These are phyloP conservation scores for Cryptococcus sp. DNA, from an alignment of 1,284 basidiomycete species.

Conservation along the genomic window DNA sequence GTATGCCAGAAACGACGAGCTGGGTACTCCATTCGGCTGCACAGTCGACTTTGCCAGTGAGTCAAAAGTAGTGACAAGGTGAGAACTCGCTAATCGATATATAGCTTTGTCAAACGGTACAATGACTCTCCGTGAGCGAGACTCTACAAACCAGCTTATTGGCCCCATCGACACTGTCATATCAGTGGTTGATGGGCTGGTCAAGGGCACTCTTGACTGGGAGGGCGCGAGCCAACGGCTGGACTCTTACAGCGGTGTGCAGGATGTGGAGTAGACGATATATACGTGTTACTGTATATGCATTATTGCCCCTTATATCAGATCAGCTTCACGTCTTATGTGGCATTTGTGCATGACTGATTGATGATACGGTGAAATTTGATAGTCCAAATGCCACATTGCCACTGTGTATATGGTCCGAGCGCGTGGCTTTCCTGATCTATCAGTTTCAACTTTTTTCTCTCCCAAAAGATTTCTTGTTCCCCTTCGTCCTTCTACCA, in stretches of 20 bases:
- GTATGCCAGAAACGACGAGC: constrained; percentile 96
- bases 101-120: constrained; percentile 80
- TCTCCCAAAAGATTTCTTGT: too few species aligned
- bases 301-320: background rate
- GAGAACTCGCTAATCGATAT: constrained; percentile 2
- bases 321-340: background rate
- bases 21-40: constrained; percentile 94
- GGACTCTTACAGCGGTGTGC: constrained; percentile 84
- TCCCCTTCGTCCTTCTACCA: background rate
- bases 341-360: background rate
- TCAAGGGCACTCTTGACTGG: constrained; percentile 76
- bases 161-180: constrained; percentile 91
- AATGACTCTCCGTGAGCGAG: constrained; percentile 89
- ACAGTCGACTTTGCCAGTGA: constrained; percentile 97
- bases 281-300: background rate
- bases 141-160: constrained; percentile 90
- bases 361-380: background rate
- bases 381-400: background rate
- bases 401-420: too few species aligned
- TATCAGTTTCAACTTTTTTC: constrained; percentile 5
- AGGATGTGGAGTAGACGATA: constrained; percentile 62
- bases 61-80: constrained; percentile 49
- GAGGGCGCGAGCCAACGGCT: constrained; percentile 70
- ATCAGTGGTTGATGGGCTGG: constrained; percentile 72
- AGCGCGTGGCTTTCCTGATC: background rate